A percentile compares a stretch with the other conserved stretches of the same genome.
Conservation (phyloP, 345 rosid species). For the Citrus reticulata region DNA sequence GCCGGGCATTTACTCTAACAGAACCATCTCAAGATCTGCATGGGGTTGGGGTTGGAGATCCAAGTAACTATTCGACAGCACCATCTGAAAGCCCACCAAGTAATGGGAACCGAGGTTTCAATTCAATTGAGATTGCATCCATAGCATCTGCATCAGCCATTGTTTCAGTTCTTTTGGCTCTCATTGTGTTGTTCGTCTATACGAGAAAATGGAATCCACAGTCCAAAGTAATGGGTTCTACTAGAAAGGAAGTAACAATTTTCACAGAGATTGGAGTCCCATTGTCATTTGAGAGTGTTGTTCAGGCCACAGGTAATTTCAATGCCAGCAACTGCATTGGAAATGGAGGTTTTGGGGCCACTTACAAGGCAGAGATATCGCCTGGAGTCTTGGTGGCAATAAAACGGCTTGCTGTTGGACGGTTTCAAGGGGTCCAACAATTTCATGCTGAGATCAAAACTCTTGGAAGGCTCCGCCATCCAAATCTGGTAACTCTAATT, state of each 20-base stretch:
- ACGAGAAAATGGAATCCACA: constrained; percentile 34
- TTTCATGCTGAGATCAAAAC: constrained; percentile 54
- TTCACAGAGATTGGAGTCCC: constrained; percentile 49
- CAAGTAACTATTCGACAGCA: constrained; percentile 19
- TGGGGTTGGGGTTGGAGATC: neutral
- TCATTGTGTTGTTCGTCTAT: constrained; percentile 40
- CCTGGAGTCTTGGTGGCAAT: constrained; percentile 46
- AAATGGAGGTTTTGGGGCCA: constrained; percentile 61
- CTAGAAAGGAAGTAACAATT: constrained; percentile 41
- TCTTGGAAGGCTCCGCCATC: constrained; percentile 48
- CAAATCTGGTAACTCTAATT: constrained; percentile 51
- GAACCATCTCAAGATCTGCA: constrained; percentile 26
- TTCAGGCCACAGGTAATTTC: constrained; percentile 48
- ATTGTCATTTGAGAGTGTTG: constrained; percentile 44
- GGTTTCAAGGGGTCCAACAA: constrained; percentile 53
- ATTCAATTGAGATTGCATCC: constrained; percentile 52
- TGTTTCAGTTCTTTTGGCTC: constrained; percentile 49
- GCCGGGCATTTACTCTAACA: constrained; percentile 30
- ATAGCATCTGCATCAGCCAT: constrained; percentile 54
- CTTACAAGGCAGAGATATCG: constrained; percentile 53
- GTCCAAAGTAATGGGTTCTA: constrained; percentile 25
- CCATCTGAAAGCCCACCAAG: constrained; percentile 9
- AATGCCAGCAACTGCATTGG: constrained; percentile 56
- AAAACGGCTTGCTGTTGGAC: constrained; percentile 50
- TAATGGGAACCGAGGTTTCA: constrained; percentile 23